Conservation (phyloP, 352 stramenopile genomes). For the Globisporangium acanthophoron region DNA sequence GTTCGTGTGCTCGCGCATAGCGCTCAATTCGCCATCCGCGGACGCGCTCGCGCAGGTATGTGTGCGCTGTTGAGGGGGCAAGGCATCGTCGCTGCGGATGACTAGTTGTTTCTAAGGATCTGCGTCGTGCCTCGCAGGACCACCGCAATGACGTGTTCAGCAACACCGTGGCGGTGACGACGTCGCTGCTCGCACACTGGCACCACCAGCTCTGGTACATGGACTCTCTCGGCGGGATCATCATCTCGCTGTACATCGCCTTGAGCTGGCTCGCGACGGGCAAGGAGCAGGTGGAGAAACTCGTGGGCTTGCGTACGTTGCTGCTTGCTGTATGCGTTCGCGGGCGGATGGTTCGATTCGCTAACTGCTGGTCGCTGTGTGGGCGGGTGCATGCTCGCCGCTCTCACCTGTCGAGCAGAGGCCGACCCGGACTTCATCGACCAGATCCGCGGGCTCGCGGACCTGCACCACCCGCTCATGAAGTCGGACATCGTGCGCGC, state of each 20-base stretch:
- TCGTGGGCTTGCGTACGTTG: constrained; percentile 81
- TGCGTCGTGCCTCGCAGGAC: constrained; percentile 59
- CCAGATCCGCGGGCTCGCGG: constrained; percentile 84
- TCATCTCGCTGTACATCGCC: constrained; percentile 96
- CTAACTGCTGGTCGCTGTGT: constrained; percentile 1
- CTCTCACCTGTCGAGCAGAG: constrained; percentile 33
- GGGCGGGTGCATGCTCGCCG: neutral
- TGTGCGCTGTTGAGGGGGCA: neutral
- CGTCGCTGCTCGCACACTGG: constrained; percentile 61
- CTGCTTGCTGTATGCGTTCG: neutral
- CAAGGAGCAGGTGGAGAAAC: constrained; percentile 93
- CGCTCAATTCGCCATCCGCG: constrained; percentile 54
- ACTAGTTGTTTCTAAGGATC: no score
- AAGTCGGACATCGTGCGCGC: constrained; percentile 90
- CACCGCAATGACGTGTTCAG: constrained; percentile 96
- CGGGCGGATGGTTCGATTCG: no score
- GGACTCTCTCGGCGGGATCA: constrained; percentile 92
- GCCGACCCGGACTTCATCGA: constrained; percentile 92
- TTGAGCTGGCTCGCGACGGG: constrained; percentile 93
- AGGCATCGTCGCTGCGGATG: neutral
- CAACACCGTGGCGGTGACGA: constrained; percentile 89
- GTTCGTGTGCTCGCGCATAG: constrained; percentile 72
- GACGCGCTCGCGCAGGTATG: constrained; percentile 67
- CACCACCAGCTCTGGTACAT: constrained; percentile 88
- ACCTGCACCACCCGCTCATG: constrained; percentile 86